Evolutionary conservation across 2,329 filamentous ascomycete species (phyloP), one percentile per base, ranked within the genome.

Genomic region (Colletotrichum magnum): DNA sequence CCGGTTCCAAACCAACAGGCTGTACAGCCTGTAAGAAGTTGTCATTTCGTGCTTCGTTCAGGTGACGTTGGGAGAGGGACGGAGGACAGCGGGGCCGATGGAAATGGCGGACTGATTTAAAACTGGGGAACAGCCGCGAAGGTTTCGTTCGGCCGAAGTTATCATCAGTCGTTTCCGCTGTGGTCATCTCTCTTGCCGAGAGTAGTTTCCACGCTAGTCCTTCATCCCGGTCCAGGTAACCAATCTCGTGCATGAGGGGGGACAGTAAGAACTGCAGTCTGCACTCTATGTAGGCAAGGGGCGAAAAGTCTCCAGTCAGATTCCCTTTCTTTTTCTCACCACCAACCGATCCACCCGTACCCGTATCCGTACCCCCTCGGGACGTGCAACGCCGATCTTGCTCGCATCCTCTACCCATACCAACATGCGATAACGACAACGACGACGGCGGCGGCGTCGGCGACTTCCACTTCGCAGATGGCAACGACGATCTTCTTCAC

Each of bases 201-300:
- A 61, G 59, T 54, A 36, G 59, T 47, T 62, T 54, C 59, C 59
- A 53, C 59, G 59, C 59, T 62, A 62, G 51, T 62, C n/a, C n/a
- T 5, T 28, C 59, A 36, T 62, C 50, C 59, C 26, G 15, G 36
- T 62, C 36, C 26, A 45, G 51, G 39, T 48, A 13, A 21, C 50
- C 59, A 62, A 62, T 54, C 28, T 32, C 50, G 48, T 45, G 58
- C 39, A 50, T 24, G 18, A 24, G 51, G 26, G 26, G 54, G 50
- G 39, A 32, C 10, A 47, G 48, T 26, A 12, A 50, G 28, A 36
- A 61, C 39, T 18, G 28, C 59, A 36, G 28, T 28, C 2, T 36
- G 32, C 9, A 36, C 32, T 39, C 21, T 4, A 24, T 24, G 21
- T 12, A 62, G 24, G 50, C 59, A 60, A 60, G 58, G 58, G 47